Conservation (phyloP, 2,329 filamentous ascomycete genomes). For the Allantophomopsis cytisporea region DNA sequence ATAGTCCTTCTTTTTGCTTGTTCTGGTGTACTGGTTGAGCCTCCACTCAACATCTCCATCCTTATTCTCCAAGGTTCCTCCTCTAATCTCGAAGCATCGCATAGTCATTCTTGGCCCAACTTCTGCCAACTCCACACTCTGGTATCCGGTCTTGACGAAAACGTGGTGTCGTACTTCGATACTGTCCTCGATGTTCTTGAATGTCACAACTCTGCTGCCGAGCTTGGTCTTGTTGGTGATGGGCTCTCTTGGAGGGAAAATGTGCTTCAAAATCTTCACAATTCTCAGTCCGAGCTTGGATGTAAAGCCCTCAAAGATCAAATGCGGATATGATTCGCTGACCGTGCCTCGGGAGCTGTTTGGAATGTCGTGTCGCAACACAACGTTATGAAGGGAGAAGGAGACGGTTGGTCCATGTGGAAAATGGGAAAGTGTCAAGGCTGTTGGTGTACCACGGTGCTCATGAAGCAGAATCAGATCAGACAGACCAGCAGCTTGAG, state of each 20-base stretch:
- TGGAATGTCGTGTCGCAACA: constrained; percentile 85
- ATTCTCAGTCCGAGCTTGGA: constrained; percentile 69
- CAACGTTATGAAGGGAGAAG: constrained; percentile 85
- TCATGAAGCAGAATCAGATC: constrained; percentile 86
- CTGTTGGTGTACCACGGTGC: constrained; percentile 83
- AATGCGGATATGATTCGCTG: constrained; percentile 81
- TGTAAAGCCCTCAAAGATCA: constrained; percentile 91
- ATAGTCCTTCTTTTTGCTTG: constrained; percentile 90
- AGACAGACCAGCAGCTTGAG: constrained; percentile 65
- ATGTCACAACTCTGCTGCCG: constrained; percentile 80
- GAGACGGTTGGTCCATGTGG: constrained; percentile 80
- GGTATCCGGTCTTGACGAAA: constrained; percentile 84
- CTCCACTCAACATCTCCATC: constrained; percentile 96
- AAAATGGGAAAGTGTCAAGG: constrained; percentile 74
- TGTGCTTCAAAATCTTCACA: constrained; percentile 81
- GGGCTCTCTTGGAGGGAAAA: constrained; percentile 81
- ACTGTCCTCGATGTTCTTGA: constrained; percentile 85
- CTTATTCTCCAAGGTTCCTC: constrained; percentile 85
- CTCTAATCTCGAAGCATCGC: constrained; percentile 84
- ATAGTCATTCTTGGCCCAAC: constrained; percentile 96
- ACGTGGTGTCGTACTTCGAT: constrained; percentile 92
- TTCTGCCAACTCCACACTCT: constrained; percentile 78
- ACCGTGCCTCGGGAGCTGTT: constrained; percentile 78
- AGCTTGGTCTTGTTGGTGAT: constrained; percentile 60
- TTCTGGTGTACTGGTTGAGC: constrained; percentile 88